Evolutionary conservation across 1,139 yeast species (phyloP).

Genomic region (Kodamaea sp.): DNA sequence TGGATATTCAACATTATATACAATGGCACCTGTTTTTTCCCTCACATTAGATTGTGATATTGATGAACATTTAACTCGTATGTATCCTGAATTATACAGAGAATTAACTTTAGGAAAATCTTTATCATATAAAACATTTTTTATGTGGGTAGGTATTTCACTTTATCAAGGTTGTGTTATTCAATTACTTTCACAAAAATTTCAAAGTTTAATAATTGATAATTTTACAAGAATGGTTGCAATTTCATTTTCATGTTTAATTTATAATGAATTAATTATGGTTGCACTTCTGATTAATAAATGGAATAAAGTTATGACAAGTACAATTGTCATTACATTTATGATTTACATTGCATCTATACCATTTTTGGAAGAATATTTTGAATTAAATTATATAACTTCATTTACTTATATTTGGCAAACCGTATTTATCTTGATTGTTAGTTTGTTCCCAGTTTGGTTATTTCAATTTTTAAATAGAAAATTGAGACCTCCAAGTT

Average conservation of each 20-base stretch:
- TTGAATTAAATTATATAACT: conserved; percentile 61
- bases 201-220: conserved; percentile 56
- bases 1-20: conserved; percentile 93
- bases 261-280: conserved; percentile 87
- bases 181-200: conserved; percentile 74
- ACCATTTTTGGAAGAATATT: conserved; percentile 83
- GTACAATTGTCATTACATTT: conserved; percentile 69
- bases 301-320: conserved; percentile 80
- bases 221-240: conserved; percentile 78
- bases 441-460: conserved; percentile 91
- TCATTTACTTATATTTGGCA: conserved; percentile 69
- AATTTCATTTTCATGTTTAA: conserved; percentile 72
- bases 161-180: conserved; percentile 82
- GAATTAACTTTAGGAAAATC: conserved; percentile 88
- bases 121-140: conserved; percentile 80
- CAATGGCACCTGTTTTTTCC: conserved; percentile 98
- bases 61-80: conserved; percentile 79
- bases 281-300: conserved; percentile 88
- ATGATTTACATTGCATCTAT: conserved; percentile 65
- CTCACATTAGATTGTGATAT: conserved; percentile 89
- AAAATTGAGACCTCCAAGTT: conserved; percentile 84
- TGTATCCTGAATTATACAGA: conserved; percentile 92
- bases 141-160: conserved; percentile 86
- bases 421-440: conserved; percentile 54
- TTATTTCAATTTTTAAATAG: conserved; percentile 70